Percentiles rank a stretch among this genome's conserved stretches.
Conservation (phyloP, 371 early-diverging fungal genomes). For the Gilbertella persicaria region DNA sequence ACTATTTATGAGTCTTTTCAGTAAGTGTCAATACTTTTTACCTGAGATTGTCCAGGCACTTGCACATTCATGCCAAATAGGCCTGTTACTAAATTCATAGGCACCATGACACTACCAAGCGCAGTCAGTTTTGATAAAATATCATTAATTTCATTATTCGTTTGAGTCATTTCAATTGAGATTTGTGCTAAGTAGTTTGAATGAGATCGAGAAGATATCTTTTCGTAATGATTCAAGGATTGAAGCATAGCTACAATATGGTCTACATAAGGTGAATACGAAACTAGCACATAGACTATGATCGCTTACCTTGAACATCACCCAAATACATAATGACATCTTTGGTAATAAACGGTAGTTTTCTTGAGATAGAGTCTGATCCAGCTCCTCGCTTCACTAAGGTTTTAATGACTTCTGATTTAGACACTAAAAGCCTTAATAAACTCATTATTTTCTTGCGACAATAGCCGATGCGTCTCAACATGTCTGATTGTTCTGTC, state of each 20-base stretch:
- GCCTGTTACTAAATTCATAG: slow-evolving; percentile 94
- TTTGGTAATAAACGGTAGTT: slow-evolving; percentile 24
- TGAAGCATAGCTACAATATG: slow-evolving; percentile 94
- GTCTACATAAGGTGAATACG: slow-evolving; percentile 46
- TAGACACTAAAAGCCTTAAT: slow-evolving; percentile 69
- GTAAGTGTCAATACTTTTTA: slow-evolving; percentile 1
- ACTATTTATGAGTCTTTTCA: not conserved
- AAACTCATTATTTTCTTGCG: slow-evolving; percentile 77
- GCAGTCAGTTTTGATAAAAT: slow-evolving; percentile 89
- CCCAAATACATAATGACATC: slow-evolving; percentile 83
- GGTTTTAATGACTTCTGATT: slow-evolving; percentile 78
- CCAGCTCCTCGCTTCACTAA: slow-evolving; percentile 72
- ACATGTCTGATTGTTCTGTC: slow-evolving; percentile 84
- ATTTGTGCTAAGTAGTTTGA: slow-evolving; percentile 97
- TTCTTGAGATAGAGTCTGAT: slow-evolving; percentile 18
- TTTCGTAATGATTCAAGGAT: slow-evolving; percentile 86
- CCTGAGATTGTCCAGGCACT: slow-evolving; percentile 66
- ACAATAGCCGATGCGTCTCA: slow-evolving; percentile 80
- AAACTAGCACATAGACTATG: not conserved
- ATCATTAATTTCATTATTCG: slow-evolving; percentile 87
- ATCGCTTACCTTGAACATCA: slow-evolving; percentile 76
- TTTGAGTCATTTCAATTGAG: slow-evolving; percentile 92
- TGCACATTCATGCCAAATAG: slow-evolving; percentile 90
- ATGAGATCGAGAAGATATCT: slow-evolving; percentile 86
- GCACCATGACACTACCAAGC: slow-evolving; percentile 88